Conservation (phyloP, 148 eudicot genomes). For the Agrostemma githago region DNA sequence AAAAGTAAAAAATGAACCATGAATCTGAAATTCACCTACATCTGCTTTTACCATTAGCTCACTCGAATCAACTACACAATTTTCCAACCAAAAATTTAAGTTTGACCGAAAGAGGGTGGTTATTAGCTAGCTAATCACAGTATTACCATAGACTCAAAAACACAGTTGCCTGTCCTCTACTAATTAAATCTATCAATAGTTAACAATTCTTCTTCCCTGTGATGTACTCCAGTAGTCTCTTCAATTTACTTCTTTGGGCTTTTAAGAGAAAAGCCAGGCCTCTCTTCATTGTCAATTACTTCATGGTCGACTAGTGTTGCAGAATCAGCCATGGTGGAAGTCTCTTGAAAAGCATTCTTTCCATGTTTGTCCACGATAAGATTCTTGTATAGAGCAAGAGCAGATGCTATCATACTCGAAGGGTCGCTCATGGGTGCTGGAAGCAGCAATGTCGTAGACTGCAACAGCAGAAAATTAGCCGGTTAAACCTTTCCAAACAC, state of each 20-base stretch:
- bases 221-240: not conserved
- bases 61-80: conserved; percentile 6
- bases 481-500: not conserved
- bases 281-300: conserved; percentile 15
- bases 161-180: conserved; percentile 14
- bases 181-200: conserved; percentile 4
- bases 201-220: not conserved
- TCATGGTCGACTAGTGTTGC: conserved; percentile 10
- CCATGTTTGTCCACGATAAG: conserved; percentile 28
- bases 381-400: conserved; percentile 55
- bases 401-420: conserved; percentile 56
- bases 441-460: conserved; percentile 74
- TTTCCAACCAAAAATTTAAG: conserved; percentile 6
- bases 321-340: conserved; percentile 16
- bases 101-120: not conserved
- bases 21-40: not conserved
- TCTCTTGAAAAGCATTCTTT: conserved; percentile 12
- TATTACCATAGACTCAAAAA: not conserved
- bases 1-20: not conserved
- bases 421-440: conserved; percentile 52
- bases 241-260: conserved; percentile 25
- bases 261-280: conserved; percentile 53
- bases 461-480: conserved; percentile 10
- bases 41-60: not conserved
- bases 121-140: not conserved